Percentiles rank a stretch among this genome's conserved stretches.
Evolutionary conservation across 139 green algal species (phyloP).

Genomic region (Volvox africanus): DNA sequence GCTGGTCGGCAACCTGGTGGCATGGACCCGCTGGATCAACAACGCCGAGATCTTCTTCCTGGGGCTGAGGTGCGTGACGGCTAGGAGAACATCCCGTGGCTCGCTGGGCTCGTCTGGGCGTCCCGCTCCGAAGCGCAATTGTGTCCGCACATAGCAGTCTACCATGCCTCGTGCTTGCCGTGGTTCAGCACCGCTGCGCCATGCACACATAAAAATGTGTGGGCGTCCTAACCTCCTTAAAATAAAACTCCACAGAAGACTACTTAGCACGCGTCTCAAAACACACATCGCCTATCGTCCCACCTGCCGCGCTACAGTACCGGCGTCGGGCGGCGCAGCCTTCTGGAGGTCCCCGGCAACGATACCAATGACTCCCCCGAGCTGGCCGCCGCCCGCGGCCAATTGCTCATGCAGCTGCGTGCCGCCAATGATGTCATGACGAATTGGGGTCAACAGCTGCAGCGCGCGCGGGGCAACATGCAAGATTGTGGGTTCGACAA

Average conservation of each 20-base stretch:
- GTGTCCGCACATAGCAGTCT: too few species aligned
- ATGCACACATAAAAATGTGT: too few species aligned
- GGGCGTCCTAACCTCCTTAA: too few species aligned
- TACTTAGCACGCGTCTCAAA: too few species aligned
- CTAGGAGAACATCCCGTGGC: background rate
- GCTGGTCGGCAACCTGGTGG: conserved; percentile 35
- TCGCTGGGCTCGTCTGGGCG: background rate
- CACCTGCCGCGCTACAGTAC: background rate
- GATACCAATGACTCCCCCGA: background rate
- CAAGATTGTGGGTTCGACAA: background rate
- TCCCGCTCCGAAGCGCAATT: background rate
- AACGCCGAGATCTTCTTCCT: conserved; percentile 25
- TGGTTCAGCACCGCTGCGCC: too few species aligned
- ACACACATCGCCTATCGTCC: background rate
- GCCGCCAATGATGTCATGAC: background rate
- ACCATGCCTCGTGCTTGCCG: too few species aligned
- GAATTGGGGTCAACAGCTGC: background rate
- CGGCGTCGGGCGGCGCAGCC: background rate
- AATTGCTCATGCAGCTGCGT: background rate
- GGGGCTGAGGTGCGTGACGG: background rate
- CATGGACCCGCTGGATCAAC: conserved; percentile 27
- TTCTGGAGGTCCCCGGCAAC: background rate
- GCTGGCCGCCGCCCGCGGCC: background rate
- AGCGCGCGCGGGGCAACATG: background rate
- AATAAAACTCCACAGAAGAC: too few species aligned